Evolutionary conservation across 306 rosid species (phyloP).

Genomic region (Inga laurina): DNA sequence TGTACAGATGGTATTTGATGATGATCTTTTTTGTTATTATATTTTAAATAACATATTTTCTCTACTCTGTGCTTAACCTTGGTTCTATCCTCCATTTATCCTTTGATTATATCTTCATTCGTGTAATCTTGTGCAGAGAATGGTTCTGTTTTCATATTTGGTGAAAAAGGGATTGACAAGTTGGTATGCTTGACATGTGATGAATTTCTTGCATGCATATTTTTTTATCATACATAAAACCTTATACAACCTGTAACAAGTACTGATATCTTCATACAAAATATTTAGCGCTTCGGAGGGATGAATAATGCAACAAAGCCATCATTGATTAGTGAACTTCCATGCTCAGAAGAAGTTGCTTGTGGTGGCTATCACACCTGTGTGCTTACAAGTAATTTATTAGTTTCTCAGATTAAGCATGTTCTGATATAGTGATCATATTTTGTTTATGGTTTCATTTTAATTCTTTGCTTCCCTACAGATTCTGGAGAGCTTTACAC

Average conservation of each 20-base stretch:
- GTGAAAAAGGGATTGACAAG: constrained; percentile 67
- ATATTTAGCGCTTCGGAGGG: constrained; percentile 56
- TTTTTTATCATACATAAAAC: neutral
- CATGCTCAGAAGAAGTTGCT: constrained; percentile 73
- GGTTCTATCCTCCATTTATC: constrained; percentile 17
- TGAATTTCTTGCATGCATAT: neutral
- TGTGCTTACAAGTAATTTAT: constrained; percentile 76
- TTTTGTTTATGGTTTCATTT: constrained; percentile 28
- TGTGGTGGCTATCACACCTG: constrained; percentile 98
- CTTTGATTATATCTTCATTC: constrained; percentile 9
- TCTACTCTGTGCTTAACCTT: neutral
- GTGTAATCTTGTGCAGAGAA: constrained; percentile 63
- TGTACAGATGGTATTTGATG: constrained; percentile 75
- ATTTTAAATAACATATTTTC: neutral
- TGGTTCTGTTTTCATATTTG: constrained; percentile 78
- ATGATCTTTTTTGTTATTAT: neutral
- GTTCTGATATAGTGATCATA: constrained; percentile 21
- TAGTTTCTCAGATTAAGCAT: constrained; percentile 29
- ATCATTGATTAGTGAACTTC: constrained; percentile 58
- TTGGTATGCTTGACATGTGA: constrained; percentile 51
- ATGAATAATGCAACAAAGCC: constrained; percentile 52
- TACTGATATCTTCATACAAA: constrained; percentile 21
- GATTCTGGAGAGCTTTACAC: constrained; percentile 82
- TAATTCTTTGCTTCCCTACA: constrained; percentile 30
- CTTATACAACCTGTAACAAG: constrained; percentile 1